Conservation (phyloP, 2,329 filamentous ascomycete species). For the Trichoderma sp. region DNA sequence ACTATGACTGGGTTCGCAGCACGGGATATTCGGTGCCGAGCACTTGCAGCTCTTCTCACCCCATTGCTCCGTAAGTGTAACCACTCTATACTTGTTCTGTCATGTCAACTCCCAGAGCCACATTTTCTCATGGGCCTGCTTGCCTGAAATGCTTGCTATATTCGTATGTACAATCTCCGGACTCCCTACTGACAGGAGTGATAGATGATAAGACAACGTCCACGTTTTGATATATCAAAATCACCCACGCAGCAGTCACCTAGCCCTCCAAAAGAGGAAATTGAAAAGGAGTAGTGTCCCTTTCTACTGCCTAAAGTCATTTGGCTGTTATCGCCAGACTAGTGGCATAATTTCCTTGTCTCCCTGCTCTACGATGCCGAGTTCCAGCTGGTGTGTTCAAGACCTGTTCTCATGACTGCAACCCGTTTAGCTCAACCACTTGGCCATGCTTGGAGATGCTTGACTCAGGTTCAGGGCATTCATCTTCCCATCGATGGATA, state of each 20-base stretch:
- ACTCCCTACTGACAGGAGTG: background rate
- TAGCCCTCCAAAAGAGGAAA: background rate
- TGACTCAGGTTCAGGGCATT: background rate
- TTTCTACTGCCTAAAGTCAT: background rate
- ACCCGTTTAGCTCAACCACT: background rate
- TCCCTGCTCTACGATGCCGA: background rate
- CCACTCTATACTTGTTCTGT: background rate
- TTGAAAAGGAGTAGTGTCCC: background rate
- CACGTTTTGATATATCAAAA: background rate
- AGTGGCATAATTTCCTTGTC: background rate
- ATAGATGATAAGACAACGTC: background rate
- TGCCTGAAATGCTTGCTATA: background rate
- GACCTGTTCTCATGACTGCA: background rate
- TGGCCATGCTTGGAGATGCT: background rate
- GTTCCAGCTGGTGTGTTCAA: background rate
- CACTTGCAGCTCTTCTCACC: background rate
- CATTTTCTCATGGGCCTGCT: background rate
- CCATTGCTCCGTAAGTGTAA: background rate
- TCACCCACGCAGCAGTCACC: background rate
- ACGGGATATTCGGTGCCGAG: background rate
- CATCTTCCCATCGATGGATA: background rate
- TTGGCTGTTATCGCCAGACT: background rate
- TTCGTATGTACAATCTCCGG: constrained; percentile 1
- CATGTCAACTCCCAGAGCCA: background rate
- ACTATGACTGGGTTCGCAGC: background rate